Conservation (phyloP, 1,139 yeast species). For the Yamadazyma diospyri region DNA sequence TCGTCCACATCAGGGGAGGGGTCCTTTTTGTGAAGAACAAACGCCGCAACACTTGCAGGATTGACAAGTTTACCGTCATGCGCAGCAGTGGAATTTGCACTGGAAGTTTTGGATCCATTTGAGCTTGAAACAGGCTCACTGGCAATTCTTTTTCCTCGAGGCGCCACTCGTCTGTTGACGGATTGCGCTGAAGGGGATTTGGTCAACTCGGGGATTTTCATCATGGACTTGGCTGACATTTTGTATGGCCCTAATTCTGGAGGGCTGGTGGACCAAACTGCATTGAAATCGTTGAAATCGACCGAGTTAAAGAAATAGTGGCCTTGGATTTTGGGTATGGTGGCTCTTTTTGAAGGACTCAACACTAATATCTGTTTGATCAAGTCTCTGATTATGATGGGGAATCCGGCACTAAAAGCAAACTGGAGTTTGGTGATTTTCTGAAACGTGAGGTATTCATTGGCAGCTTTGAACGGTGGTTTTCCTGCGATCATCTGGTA, state of each 20-base stretch:
- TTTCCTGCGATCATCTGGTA: constrained; percentile 73
- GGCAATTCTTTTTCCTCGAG: constrained; percentile 14
- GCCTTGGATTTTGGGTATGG: constrained; percentile 33
- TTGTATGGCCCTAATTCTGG: constrained; percentile 74
- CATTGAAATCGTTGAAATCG: constrained; percentile 60
- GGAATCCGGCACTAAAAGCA: constrained; percentile 57
- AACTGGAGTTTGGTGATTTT: constrained; percentile 53
- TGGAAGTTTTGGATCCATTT: not conserved
- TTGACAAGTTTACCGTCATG: constrained; percentile 19
- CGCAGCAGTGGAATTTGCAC: not conserved
- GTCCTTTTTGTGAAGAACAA: constrained; percentile 33
- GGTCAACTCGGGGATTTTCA: constrained; percentile 45
- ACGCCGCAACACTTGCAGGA: constrained; percentile 47
- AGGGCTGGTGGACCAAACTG: constrained; percentile 66
- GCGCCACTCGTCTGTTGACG: constrained; percentile 7
- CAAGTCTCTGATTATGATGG: constrained; percentile 44
- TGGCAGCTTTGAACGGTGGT: constrained; percentile 78
- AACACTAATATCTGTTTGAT: constrained; percentile 43
- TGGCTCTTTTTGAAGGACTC: constrained; percentile 42
- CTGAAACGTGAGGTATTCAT: constrained; percentile 67
- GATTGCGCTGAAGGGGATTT: constrained; percentile 22
- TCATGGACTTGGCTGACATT: constrained; percentile 55
- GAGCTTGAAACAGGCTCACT: constrained; percentile 15
- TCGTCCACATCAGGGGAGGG: constrained; percentile 14
- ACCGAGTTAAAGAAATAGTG: constrained; percentile 72